phyloP scores from a whole-genome alignment of 2,329 filamentous ascomycete species.

The Monilinia fructicola region DNA sequence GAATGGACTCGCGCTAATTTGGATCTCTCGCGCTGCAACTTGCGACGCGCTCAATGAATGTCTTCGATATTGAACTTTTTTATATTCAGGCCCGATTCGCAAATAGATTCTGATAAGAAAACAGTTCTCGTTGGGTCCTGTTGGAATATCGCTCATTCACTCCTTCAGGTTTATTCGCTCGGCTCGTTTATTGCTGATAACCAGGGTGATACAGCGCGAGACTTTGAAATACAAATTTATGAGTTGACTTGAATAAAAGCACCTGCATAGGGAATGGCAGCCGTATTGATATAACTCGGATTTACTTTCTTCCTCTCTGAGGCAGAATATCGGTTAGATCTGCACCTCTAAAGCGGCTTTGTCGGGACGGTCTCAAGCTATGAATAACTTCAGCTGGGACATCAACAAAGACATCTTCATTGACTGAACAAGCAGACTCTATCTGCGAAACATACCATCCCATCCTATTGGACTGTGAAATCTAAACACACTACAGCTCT shows the following conservation, averaged over 20 bases:
- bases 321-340: slow-evolving; percentile 10
- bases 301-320: slow-evolving; percentile 12
- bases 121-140: not conserved
- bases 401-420: slow-evolving; percentile 20
- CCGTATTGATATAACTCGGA: not conserved
- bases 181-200: not conserved
- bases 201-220: not conserved
- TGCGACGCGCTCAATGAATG: slow-evolving; percentile 6
- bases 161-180: not conserved
- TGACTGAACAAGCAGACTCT: slow-evolving; percentile 7
- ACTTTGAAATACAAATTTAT: not conserved
- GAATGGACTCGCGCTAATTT: not conserved
- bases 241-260: not conserved
- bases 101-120: slow-evolving; percentile 4
- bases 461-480: not conserved
- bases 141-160: not conserved
- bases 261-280: not conserved
- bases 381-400: slow-evolving; percentile 21
- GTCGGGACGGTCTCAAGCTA: slow-evolving; percentile 12
- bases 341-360: slow-evolving; percentile 17
- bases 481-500: not conserved
- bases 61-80: slow-evolving; percentile 5
- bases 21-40: slow-evolving; percentile 5
- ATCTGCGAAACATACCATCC: not conserved
- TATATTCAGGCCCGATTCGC: not conserved